These are phyloP conservation scores for Geosmithia putterillii DNA, from an alignment of 2,329 filamentous ascomycete genomes.

Conservation along the genomic window DNA sequence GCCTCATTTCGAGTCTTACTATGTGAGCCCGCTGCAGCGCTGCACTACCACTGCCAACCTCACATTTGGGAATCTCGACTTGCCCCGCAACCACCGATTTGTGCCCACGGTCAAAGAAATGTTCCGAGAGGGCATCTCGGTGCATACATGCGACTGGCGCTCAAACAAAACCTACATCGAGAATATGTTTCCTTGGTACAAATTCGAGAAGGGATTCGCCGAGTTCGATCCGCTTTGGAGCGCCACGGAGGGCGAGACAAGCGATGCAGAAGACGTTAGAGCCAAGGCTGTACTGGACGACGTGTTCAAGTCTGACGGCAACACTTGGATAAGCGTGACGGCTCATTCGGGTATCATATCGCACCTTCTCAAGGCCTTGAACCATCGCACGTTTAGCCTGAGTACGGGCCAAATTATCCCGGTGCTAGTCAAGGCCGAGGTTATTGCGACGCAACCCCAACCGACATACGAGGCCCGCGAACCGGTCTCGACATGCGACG, in stretches of 20 bases:
- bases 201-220: constrained; percentile 48
- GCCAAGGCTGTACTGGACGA: constrained; percentile 40
- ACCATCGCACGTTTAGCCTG: constrained; percentile 48
- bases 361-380: constrained; percentile 39
- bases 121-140: constrained; percentile 52
- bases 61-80: constrained; percentile 41
- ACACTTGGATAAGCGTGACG: constrained; percentile 46
- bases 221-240: constrained; percentile 39
- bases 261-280: constrained; percentile 33
- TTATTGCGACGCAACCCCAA: constrained; percentile 15
- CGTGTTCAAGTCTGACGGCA: constrained; percentile 38
- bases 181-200: constrained; percentile 35
- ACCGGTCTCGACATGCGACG: constrained; percentile 27
- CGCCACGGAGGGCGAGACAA: constrained; percentile 26
- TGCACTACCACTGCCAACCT: constrained; percentile 50
- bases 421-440: constrained; percentile 50
- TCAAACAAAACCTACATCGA: constrained; percentile 41
- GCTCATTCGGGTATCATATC: constrained; percentile 47
- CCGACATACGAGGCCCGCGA: constrained; percentile 20
- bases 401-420: constrained; percentile 58
- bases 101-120: constrained; percentile 49
- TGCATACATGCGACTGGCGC: constrained; percentile 57
- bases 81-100: constrained; percentile 40
- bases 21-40: constrained; percentile 50
- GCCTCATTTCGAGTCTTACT: constrained; percentile 51